These are phyloP conservation scores for Isoetes taiwanensis DNA, from an alignment of 75 land plant species.

Conservation along the genomic window DNA sequence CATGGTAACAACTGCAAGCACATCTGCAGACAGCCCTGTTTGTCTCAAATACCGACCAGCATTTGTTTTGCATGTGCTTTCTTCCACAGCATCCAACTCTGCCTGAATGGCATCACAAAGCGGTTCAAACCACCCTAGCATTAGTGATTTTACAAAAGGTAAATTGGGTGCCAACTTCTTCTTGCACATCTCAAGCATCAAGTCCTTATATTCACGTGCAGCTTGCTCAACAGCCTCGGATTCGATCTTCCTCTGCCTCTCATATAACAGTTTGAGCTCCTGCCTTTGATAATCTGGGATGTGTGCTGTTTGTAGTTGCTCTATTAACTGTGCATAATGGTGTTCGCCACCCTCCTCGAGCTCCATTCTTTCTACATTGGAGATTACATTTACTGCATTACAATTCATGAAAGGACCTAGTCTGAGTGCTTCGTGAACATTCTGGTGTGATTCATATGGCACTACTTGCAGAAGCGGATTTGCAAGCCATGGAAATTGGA, in stretches of 20 bases:
- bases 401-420: not conserved
- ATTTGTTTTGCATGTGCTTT: conserved; percentile 5
- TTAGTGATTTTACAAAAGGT: conserved; percentile 15
- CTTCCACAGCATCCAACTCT: conserved; percentile 27
- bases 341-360: conserved; percentile 13
- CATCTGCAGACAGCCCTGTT: conserved; percentile 49
- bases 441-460: not conserved
- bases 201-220: not conserved
- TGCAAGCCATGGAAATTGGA: conserved; percentile 16
- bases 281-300: not conserved
- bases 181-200: not conserved
- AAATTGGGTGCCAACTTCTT: not conserved
- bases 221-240: too few species aligned
- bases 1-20: conserved; percentile 92
- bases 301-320: too few species aligned
- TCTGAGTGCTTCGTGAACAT: not conserved
- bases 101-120: conserved; percentile 43
- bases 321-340: not conserved
- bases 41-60: conserved; percentile 35
- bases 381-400: not conserved
- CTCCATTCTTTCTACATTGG: conserved; percentile 10
- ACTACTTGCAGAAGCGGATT: not conserved
- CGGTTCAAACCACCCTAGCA: conserved; percentile 92
- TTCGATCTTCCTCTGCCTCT: not conserved
- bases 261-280: not conserved